Evolutionary conservation across 352 stramenopile species (phyloP).

Genomic region (Pythium biforme): DNA sequence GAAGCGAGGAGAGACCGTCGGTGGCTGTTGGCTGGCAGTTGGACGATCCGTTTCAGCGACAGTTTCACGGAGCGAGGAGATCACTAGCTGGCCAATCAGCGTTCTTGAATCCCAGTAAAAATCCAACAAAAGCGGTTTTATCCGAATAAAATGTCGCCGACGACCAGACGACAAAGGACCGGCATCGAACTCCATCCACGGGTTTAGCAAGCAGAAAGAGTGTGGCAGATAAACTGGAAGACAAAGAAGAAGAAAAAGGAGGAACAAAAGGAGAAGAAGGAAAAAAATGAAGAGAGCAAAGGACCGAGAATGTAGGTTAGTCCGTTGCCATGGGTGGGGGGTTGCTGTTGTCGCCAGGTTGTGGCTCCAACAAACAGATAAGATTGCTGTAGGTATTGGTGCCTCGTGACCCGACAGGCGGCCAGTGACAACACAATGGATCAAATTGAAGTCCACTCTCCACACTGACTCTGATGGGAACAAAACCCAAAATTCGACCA

Average conservation of each 20-base stretch:
- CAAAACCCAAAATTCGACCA: background rate
- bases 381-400: conserved; percentile 1
- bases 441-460: background rate
- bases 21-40: conserved; percentile 30
- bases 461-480: conserved; percentile 9
- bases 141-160: background rate
- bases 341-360: conserved; percentile 12
- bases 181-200: background rate
- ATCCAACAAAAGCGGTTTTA: conserved; percentile 9
- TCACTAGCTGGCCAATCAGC: conserved; percentile 21
- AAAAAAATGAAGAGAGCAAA: conserved; percentile 14
- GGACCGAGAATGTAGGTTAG: conserved; percentile 5
- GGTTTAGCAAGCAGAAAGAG: conserved; percentile 15
- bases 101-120: background rate
- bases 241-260: background rate
- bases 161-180: conserved; percentile 8
- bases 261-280: background rate
- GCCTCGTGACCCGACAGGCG: conserved; percentile 4
- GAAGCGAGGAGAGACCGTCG: background rate
- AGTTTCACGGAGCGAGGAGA: conserved; percentile 18
- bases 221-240: background rate
- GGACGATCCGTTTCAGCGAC: conserved; percentile 28
- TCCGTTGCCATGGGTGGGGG: background rate
- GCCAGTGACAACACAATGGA: conserved; percentile 1
- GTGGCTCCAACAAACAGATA: background rate